phyloP scores from a whole-genome alignment of 495 filamentous ascomycete genomes.

The Hyaloscypha finlandica region DNA sequence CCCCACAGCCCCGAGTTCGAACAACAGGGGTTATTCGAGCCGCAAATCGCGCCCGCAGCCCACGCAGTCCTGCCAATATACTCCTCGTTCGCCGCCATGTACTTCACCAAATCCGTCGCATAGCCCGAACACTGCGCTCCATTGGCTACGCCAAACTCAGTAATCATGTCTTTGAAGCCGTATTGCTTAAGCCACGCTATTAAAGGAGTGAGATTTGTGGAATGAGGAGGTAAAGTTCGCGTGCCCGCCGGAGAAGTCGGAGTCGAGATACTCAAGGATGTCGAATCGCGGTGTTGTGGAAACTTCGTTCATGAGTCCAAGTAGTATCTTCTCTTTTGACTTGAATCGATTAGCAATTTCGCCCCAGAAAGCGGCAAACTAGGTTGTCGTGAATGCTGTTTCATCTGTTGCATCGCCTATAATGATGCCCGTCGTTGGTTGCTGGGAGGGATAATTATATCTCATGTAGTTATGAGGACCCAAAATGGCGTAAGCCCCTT shows the following conservation, averaged over 20 bases:
- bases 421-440: constrained; percentile 50
- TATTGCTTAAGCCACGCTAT: constrained; percentile 51
- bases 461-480: constrained; percentile 60
- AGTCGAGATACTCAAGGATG: constrained; percentile 55
- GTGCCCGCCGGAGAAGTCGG: constrained; percentile 50
- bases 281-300: constrained; percentile 50
- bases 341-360: constrained; percentile 50
- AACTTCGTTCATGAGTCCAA: constrained; percentile 44
- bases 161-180: constrained; percentile 53
- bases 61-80: constrained; percentile 58
- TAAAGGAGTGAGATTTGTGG: constrained; percentile 42
- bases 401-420: constrained; percentile 49
- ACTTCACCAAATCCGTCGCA: constrained; percentile 47
- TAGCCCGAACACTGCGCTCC: constrained; percentile 45
- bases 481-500: constrained; percentile 48
- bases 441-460: constrained; percentile 52
- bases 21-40: constrained; percentile 48
- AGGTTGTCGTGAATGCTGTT: constrained; percentile 46
- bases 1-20: constrained; percentile 44
- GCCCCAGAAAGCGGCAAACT: constrained; percentile 56
- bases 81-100: constrained; percentile 49
- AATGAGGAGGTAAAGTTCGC: constrained; percentile 39
- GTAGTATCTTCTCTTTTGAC: constrained; percentile 51
- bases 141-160: constrained; percentile 52
- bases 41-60: constrained; percentile 55